These are phyloP conservation scores for Amphicarpaea edgeworthii DNA, from an alignment of 306 rosid species.

Conservation along the genomic window DNA sequence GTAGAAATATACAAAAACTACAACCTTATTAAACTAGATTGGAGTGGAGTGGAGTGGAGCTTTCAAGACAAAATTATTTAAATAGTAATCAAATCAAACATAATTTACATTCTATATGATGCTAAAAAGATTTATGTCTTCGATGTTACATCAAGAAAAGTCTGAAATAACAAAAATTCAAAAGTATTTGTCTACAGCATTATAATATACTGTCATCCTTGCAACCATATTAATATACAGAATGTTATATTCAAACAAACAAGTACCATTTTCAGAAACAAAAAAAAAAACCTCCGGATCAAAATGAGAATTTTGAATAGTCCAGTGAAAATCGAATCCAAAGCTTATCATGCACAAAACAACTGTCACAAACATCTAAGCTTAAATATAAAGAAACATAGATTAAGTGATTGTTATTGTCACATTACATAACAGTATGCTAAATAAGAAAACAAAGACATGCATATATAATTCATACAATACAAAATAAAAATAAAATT, in stretches of 20 bases:
- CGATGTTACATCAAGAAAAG: conserved; percentile 43
- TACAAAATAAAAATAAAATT: conserved; percentile 9
- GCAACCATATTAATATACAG: conserved; percentile 26
- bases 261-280: conserved; percentile 31
- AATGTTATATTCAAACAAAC: conserved; percentile 36
- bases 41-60: conserved; percentile 26
- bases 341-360: conserved; percentile 97
- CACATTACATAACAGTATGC: conserved; percentile 5
- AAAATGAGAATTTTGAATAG: conserved; percentile 66
- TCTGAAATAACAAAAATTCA: conserved; percentile 22
- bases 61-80: conserved; percentile 6
- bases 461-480: conserved; percentile 18
- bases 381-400: conserved; percentile 34
- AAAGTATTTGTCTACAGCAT: conserved; percentile 24
- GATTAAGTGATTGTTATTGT: neutral
- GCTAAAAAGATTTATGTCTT: neutral
- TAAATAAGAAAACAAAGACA: conserved; percentile 32
- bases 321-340: conserved; percentile 91
- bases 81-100: conserved; percentile 5
- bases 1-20: conserved; percentile 26
- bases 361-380: conserved; percentile 67
- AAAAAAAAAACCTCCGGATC: conserved; percentile 68
- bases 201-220: conserved; percentile 33
- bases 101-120: conserved; percentile 6
- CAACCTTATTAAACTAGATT: conserved; percentile 22